A percentile compares a stretch with the other conserved stretches of the same genome.
Conservation (phyloP, 1,284 basidiomycete species). For the Sporisorium graminicola region DNA sequence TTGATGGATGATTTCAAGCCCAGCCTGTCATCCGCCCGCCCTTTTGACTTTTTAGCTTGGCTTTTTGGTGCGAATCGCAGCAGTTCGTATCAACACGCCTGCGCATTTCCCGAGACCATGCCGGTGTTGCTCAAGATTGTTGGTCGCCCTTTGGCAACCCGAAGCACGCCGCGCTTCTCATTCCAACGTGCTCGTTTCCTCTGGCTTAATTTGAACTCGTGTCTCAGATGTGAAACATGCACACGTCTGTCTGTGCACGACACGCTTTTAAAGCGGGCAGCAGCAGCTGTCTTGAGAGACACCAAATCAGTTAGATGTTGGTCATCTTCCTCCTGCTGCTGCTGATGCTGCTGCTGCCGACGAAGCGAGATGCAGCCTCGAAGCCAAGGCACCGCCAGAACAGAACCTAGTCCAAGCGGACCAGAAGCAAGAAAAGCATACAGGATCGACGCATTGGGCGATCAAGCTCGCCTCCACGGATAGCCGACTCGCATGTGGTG, state of each 20-base stretch:
- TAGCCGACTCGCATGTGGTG: neutral
- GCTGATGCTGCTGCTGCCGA: neutral
- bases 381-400: neutral
- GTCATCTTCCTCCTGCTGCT: neutral
- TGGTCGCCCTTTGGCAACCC: neutral
- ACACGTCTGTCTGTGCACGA: neutral
- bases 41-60: neutral
- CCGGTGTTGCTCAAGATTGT: neutral
- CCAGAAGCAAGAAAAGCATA: no score
- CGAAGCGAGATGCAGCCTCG: neutral
- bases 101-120: neutral
- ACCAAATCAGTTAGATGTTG: neutral
- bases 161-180: neutral
- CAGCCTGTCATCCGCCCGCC: slow-evolving; percentile 28
- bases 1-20: slow-evolving; percentile 18
- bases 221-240: neutral
- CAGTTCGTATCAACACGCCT: no score
- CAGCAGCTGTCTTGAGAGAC: no score
- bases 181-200: no score
- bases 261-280: neutral
- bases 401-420: no score
- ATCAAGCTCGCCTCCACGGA: neutral
- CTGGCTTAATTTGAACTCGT: neutral
- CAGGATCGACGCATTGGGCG: slow-evolving; percentile 12
- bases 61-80: no score